phyloP scores from a whole-genome alignment of 164 flowering plant species.

The Cinnamomum micranthum region DNA sequence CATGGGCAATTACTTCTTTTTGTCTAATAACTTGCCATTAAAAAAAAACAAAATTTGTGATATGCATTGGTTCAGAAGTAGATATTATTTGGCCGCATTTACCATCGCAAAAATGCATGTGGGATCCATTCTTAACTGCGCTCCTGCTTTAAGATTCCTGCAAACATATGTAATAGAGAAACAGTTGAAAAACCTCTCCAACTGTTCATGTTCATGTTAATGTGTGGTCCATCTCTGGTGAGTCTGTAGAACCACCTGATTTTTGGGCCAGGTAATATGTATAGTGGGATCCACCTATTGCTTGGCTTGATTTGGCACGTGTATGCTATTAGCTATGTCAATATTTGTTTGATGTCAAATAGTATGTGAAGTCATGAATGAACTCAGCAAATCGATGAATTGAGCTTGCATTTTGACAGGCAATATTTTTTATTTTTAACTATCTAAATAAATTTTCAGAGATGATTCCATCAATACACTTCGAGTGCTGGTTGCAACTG shows the following conservation, averaged over 20 bases:
- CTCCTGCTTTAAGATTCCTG: no score
- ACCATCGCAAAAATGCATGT: no score
- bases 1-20: no score
- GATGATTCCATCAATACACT: slow-evolving; percentile 61
- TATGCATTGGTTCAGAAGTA: not conserved
- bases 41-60: not conserved
- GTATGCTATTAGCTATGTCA: not conserved
- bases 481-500: slow-evolving; percentile 92
- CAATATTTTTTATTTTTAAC: not conserved
- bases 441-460: slow-evolving; percentile 30
- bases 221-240: not conserved
- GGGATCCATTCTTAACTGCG: no score
- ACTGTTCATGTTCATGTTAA: not conserved
- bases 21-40: not conserved
- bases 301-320: not conserved
- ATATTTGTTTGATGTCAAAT: not conserved
- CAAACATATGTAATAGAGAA: not conserved
- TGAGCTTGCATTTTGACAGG: not conserved
- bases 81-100: not conserved
- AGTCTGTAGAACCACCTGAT: not conserved
- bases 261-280: not conserved
- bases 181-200: not conserved
- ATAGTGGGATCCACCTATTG: not conserved
- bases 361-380: not conserved
- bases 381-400: not conserved